A percentile compares a stretch with the other conserved stretches of the same genome.
Evolutionary conservation across 2,329 filamentous ascomycete species (phyloP).

Genomic region (Verticillium klebahnii): DNA sequence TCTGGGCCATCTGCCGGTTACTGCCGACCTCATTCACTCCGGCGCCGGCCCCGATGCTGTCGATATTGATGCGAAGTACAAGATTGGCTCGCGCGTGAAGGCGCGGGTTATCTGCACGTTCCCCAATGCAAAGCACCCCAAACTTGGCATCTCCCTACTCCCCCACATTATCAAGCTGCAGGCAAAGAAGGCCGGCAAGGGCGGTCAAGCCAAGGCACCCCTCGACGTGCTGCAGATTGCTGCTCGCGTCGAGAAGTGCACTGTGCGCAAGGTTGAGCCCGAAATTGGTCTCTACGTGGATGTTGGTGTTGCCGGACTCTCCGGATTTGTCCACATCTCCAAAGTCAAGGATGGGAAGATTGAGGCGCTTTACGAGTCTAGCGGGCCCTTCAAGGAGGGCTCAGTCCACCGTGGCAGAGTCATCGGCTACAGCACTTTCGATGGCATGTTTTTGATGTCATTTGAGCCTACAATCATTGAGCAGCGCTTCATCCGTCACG

Average conservation of each 20-base stretch:
- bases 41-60: conserved; percentile 65
- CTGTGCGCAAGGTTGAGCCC: conserved; percentile 73
- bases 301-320: conserved; percentile 57
- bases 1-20: conserved; percentile 86
- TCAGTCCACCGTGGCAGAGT: conserved; percentile 78
- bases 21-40: conserved; percentile 86
- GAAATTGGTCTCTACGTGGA: conserved; percentile 78
- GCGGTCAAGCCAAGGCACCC: conserved; percentile 40
- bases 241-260: conserved; percentile 70
- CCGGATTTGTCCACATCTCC: conserved; percentile 94
- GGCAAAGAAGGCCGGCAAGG: conserved; percentile 38
- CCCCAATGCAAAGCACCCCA: conserved; percentile 71
- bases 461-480: conserved; percentile 78
- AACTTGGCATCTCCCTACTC: conserved; percentile 81
- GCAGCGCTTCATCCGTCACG: conserved; percentile 84
- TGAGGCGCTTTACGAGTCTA: conserved; percentile 71
- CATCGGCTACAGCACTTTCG: conserved; percentile 80
- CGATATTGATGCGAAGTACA: conserved; percentile 73
- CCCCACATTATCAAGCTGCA: conserved; percentile 72
- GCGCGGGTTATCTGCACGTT: conserved; percentile 86
- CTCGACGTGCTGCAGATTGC: conserved; percentile 64
- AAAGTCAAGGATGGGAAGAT: conserved; percentile 86
- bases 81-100: conserved; percentile 78
- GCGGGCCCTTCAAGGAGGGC: conserved; percentile 73
- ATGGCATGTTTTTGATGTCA: conserved; percentile 81